A percentile compares a stretch with the other conserved stretches of the same genome.
phyloP scores from a whole-genome alignment of 2,329 filamentous ascomycete species.

The Calonectria fujianensis region DNA sequence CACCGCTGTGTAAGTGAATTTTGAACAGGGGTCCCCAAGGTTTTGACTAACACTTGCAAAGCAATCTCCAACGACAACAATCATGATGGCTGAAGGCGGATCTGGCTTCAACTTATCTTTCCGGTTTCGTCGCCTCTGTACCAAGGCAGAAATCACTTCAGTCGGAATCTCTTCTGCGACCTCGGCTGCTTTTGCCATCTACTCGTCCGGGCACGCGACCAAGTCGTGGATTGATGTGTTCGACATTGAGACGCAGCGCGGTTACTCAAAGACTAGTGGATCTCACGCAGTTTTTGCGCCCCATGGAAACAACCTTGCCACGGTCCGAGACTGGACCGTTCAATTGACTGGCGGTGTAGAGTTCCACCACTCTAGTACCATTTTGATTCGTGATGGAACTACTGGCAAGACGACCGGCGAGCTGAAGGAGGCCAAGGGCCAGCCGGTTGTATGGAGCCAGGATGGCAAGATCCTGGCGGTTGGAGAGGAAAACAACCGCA shows the following conservation, averaged over 20 bases:
- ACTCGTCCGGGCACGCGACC: slow-evolving; percentile 54
- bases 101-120: slow-evolving; percentile 50
- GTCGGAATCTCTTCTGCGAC: slow-evolving; percentile 57
- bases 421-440: slow-evolving; percentile 55
- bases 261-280: slow-evolving; percentile 58
- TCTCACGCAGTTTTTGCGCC: slow-evolving; percentile 57
- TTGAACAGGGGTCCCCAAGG: background rate
- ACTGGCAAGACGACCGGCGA: slow-evolving; percentile 58
- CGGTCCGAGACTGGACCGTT: slow-evolving; percentile 57
- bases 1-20: slow-evolving; percentile 47
- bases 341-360: slow-evolving; percentile 57
- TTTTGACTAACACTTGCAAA: slow-evolving; percentile 43
- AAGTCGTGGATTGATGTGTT: slow-evolving; percentile 63
- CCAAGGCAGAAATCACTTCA: slow-evolving; percentile 58
- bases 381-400: slow-evolving; percentile 57
- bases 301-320: slow-evolving; percentile 52
- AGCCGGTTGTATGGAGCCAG: slow-evolving; percentile 59
- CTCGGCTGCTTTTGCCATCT: slow-evolving; percentile 56
- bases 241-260: slow-evolving; percentile 52
- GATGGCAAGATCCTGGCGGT: slow-evolving; percentile 58
- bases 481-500: slow-evolving; percentile 53
- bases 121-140: slow-evolving; percentile 54
- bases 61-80: slow-evolving; percentile 34
- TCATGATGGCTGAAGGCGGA: slow-evolving; percentile 6
- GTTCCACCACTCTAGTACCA: slow-evolving; percentile 56